Evolutionary conservation across 768 basidiomycete species (phyloP), one percentile per base, ranked within the genome.

Genomic region (Thelephora ganbajun): DNA sequence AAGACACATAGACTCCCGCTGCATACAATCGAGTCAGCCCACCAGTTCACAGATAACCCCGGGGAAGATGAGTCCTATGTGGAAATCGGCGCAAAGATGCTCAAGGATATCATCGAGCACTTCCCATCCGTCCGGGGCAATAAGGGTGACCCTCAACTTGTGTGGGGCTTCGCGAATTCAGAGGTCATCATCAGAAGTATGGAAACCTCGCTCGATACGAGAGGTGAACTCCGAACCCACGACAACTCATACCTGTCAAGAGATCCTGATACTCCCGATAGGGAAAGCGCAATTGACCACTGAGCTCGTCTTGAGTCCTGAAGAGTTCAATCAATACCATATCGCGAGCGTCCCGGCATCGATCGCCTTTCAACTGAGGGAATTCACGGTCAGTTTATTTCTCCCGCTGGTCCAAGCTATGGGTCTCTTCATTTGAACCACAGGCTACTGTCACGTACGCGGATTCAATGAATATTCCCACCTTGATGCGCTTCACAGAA

Each of bases 361-460:
- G 3, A 73, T 91, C 45, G 79, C 77, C 0, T 88, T 90, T 54
- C 87, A 89, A 62, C 63, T 91, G 23, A 77, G 82, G 34, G 88
- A 91, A 64, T 88, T 91, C 63, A 86, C 79, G 50, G 88, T 87
- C 52, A 50, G 70, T 59, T 30, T 41, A 37, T 11, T 35, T 23
- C 22, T 5, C 42, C 26, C 12, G 42, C 23, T 16, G n/a, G 30
- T 36, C 18, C 16, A 30, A 30, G 9, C 5, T 9, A 9, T 30
- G 26, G 26, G 33, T 11, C 35, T 45, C 46, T 14, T 2, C 3
- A 30, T 11, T 44, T 6, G 30, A 33, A 6, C 23, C 34, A 14
- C 52, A 90, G 87, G 87, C 87, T 5, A 83, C 84, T 1, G 79
- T 88, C 48, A 71, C 79, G 6, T 88, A 80, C 59, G 84, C 85